phyloP scores from a whole-genome alignment of 768 basidiomycete genomes.

The Multifurca ochricompacta region DNA sequence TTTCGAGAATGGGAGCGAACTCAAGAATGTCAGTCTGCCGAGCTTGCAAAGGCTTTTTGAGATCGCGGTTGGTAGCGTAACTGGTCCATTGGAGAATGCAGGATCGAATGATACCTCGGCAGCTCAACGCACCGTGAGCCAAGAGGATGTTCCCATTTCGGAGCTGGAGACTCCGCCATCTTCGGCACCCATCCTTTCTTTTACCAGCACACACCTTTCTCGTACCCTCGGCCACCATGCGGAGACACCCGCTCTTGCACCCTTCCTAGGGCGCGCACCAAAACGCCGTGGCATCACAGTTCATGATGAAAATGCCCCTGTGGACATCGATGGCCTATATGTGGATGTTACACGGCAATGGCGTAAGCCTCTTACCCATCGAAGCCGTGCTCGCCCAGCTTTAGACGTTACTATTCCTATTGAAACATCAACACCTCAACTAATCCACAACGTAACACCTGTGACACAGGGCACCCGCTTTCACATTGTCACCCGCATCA shows the following conservation, averaged over 20 bases:
- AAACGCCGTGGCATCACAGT: constrained; percentile 36
- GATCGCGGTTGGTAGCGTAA: constrained; percentile 37
- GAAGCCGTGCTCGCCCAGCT: constrained; percentile 34
- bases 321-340: constrained; percentile 29
- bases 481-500: constrained; percentile 38
- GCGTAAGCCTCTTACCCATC: constrained; percentile 34
- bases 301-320: constrained; percentile 28
- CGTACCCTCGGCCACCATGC: constrained; percentile 42
- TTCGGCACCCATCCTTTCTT: not conserved
- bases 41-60: constrained; percentile 43
- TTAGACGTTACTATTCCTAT: constrained; percentile 25
- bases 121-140: not conserved
- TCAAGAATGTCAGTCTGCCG: constrained; percentile 36
- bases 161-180: constrained; percentile 19
- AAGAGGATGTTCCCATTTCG: not conserved
- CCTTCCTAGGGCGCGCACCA: constrained; percentile 39
- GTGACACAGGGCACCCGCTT: constrained; percentile 33
- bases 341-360: constrained; percentile 22
- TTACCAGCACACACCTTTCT: constrained; percentile 33
- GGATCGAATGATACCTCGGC: not conserved
- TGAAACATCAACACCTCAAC: not conserved
- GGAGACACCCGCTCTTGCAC: constrained; percentile 45
- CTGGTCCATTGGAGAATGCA: constrained; percentile 23
- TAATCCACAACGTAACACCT: not conserved
- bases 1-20: constrained; percentile 33